Evolutionary conservation across 768 basidiomycete species (phyloP).

Genomic region (Termitomyces sp.): DNA sequence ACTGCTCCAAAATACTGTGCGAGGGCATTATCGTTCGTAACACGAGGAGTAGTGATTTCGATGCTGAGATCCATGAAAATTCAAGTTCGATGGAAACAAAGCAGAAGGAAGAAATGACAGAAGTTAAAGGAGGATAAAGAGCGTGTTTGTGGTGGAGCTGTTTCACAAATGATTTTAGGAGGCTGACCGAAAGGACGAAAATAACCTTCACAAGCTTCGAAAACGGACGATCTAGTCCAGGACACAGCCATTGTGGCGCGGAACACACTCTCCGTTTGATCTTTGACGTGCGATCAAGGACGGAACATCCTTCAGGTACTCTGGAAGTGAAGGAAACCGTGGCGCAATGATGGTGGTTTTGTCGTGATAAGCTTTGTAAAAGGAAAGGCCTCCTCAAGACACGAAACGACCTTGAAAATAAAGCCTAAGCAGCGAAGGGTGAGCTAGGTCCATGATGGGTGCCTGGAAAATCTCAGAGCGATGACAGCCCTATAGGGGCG

Average conservation of each 20-base stretch:
- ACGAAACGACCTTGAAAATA: too few species aligned
- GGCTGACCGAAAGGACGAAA: conserved; percentile 10
- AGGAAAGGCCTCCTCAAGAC: not conserved
- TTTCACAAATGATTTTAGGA: conserved; percentile 10
- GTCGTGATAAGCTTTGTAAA: not conserved
- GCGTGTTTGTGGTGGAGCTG: conserved; percentile 6
- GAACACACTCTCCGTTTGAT: not conserved
- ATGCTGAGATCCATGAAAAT: conserved; percentile 11
- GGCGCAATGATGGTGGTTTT: not conserved
- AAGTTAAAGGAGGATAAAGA: conserved; percentile 1
- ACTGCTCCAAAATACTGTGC: conserved; percentile 7
- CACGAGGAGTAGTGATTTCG: conserved; percentile 11
- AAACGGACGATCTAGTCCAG: conserved; percentile 2
- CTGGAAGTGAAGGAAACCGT: not conserved
- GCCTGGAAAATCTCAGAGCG: not conserved
- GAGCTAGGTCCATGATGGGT: not conserved
- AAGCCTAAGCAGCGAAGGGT: not conserved
- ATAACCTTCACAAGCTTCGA: not conserved
- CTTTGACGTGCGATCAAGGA: not conserved
- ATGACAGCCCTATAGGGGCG: not conserved
- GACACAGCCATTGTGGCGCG: conserved; percentile 1
- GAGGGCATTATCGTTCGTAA: conserved; percentile 1
- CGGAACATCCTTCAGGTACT: not conserved
- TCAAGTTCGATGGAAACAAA: not conserved
- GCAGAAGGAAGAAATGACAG: not conserved